Base-by-base conservation (phyloP, 495 filamentous ascomycete genomes). In the Apiosordaria backusii region DNA sequence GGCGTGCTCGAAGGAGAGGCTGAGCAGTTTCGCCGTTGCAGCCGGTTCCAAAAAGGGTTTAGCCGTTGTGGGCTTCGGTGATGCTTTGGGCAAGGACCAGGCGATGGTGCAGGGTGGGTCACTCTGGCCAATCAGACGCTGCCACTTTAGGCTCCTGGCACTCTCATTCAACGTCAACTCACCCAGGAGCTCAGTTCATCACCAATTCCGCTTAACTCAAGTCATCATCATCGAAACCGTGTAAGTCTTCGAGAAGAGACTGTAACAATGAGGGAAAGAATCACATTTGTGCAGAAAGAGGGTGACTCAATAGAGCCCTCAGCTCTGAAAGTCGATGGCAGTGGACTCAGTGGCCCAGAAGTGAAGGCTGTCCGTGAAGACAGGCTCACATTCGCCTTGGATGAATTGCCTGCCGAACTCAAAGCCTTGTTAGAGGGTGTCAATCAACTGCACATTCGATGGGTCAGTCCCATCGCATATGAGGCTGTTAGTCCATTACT, bases 401-500 rank as follows among this genome's bases (percentile, higher is more conserved):
- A 86, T 50, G 90, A 97, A 77, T 85, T 97, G 58, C 89, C 92
- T 0, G 68, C 74, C 22, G 89, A 92, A 82, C 74, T 96, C 10
- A 82, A 80, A 68, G 67, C 80, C 18, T 77, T 89, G n/a, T 75
- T 97, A n/a, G 78, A 84, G 23, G 80, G 85, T 68, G 84, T 82
- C 53, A 87, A 89, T 68, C 89, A 92, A 73, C 78, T 97, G 35
- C 90, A 93, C 76, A 81, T 98, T 62, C 84, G 91, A 73, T 97
- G 92, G 90, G 84, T 87, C 18, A 87, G 85, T 23, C 77, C 84
- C 4, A 68, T 66, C 5, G 68, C 82, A 2, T 91, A 89, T 70
- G 75, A 83, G 35, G 73, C 85, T 1, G 70, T 88, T 27, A 77
- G 87, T 57, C 94, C 95, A 25, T 90, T 94, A 72, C 76, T 84